Evolutionary conservation across 176 grass and related monocot genomes (phyloP).

Genomic region (Calamus simplicifolius): DNA sequence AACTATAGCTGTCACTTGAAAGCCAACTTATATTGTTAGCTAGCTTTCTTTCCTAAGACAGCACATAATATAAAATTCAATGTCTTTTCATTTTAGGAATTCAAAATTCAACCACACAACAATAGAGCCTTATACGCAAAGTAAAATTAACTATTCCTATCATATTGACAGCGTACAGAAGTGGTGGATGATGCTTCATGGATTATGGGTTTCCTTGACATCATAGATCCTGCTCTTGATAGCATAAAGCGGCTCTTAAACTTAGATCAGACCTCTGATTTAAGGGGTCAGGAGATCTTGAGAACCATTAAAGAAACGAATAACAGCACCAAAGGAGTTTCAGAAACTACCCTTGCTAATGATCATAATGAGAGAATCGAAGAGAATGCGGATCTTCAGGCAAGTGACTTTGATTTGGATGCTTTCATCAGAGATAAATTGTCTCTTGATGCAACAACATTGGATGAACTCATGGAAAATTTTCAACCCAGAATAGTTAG

Average conservation of each 20-base stretch:
- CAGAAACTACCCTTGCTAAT: constrained; percentile 1
- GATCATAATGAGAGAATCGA: neutral
- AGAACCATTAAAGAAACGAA: constrained; percentile 17
- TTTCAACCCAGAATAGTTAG: constrained; percentile 32
- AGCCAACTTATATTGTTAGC: no score
- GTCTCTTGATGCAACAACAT: constrained; percentile 35
- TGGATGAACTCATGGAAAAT: constrained; percentile 50
- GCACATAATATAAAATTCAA: no score
- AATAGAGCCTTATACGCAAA: no score
- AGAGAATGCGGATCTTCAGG: neutral
- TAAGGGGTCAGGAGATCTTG: constrained; percentile 16
- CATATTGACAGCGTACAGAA: constrained; percentile 51
- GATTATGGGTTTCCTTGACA: constrained; percentile 81
- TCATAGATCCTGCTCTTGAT: constrained; percentile 91
- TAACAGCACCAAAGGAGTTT: constrained; percentile 15
- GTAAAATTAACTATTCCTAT: constrained; percentile 13
- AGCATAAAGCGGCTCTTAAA: constrained; percentile 76
- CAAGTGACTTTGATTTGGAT: constrained; percentile 52
- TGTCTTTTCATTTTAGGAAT: no score
- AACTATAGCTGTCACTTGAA: no score
- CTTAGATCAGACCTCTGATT: constrained; percentile 37
- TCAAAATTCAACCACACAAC: no score
- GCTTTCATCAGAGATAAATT: constrained; percentile 57
- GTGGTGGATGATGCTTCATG: constrained; percentile 91
- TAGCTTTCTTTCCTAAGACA: no score